Conservation (phyloP, 2,329 filamentous ascomycete genomes). For the Neonectria sp. region DNA sequence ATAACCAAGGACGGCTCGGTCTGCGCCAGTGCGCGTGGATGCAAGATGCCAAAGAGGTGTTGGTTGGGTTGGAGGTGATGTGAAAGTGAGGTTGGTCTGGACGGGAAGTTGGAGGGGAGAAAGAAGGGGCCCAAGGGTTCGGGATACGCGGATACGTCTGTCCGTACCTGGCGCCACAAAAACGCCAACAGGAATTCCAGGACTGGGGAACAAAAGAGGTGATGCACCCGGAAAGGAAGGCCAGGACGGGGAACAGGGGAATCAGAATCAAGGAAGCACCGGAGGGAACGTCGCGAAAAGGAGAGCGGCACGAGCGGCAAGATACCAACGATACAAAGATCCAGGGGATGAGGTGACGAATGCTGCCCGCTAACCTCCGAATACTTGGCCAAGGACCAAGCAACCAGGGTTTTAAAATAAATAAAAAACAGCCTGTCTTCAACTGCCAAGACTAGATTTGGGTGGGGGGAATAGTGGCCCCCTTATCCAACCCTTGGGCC, state of each 20-base stretch:
- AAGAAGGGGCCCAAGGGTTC: slow-evolving; percentile 1
- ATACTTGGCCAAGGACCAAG: neutral
- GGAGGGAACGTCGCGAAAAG: neutral
- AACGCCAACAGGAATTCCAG: neutral
- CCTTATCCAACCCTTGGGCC: neutral
- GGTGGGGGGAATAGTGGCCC: neutral
- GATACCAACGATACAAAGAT: neutral
- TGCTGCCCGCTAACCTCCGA: neutral
- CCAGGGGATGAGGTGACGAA: neutral
- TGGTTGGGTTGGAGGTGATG: neutral
- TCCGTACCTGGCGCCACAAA: neutral
- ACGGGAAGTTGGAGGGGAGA: slow-evolving; percentile 2
- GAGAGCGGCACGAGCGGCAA: neutral
- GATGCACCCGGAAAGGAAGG: neutral
- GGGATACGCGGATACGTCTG: slow-evolving; percentile 1
- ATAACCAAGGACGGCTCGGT: neutral
- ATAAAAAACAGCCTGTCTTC: neutral
- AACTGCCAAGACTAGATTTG: neutral
- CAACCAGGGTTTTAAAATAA: no score
- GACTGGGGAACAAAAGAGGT: neutral
- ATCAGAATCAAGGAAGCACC: neutral
- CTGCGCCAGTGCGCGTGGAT: neutral
- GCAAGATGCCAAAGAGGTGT: neutral
- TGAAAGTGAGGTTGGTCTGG: neutral
- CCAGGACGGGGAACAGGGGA: neutral